phyloP scores from a whole-genome alignment of 371 early-diverging fungal species.

The Rhizopus sp. region DNA sequence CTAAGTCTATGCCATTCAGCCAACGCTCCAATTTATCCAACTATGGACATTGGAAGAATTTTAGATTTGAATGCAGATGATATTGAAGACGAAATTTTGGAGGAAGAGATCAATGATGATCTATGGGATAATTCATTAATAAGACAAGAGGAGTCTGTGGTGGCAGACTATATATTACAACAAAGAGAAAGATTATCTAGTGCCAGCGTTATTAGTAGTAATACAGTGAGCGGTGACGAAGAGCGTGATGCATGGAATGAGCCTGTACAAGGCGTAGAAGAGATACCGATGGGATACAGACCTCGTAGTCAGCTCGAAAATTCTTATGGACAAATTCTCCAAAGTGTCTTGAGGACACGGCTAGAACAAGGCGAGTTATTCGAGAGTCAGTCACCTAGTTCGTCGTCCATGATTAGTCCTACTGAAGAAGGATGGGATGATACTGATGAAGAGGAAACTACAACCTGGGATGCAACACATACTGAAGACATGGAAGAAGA shows the following conservation, averaged over 20 bases:
- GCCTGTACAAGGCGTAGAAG: conserved; percentile 1
- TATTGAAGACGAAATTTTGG: conserved; percentile 17
- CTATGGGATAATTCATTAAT: conserved; percentile 3
- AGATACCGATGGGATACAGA: neutral
- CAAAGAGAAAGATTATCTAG: neutral
- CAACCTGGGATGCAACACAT: neutral
- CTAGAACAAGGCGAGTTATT: too few relatives aligned
- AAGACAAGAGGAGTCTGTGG: conserved; percentile 1
- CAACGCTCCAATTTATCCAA: conserved; percentile 28
- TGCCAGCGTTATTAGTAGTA: neutral
- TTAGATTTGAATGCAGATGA: conserved; percentile 20
- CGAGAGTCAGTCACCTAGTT: neutral
- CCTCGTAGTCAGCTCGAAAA: neutral
- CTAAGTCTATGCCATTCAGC: conserved; percentile 39
- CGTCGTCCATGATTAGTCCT: neutral
- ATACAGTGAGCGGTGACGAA: neutral
- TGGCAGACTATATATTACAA: neutral
- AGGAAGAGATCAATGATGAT: conserved; percentile 12
- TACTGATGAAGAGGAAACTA: neutral
- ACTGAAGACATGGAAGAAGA: conserved; percentile 5
- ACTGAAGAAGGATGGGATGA: conserved; percentile 13
- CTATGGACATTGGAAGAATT: conserved; percentile 15
- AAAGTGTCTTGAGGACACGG: too few relatives aligned
- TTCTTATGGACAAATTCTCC: too few relatives aligned
- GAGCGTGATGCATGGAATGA: conserved; percentile 2